Conservation (phyloP, 306 rosid species). For the Sesbania bispinosa region DNA sequence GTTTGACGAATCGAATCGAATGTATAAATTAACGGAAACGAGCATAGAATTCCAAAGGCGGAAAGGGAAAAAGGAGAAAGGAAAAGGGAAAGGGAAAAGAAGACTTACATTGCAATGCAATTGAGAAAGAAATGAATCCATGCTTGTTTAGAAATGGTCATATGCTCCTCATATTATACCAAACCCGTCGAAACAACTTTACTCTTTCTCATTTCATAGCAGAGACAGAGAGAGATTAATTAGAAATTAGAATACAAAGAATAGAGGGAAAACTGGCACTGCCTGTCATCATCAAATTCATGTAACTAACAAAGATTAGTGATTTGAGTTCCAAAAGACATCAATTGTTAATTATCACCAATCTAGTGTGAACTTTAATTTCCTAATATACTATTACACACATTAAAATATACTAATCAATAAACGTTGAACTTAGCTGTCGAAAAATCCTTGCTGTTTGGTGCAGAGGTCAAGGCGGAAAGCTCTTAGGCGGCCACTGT, state of each 20-base stretch:
- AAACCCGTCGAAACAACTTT: slow-evolving; percentile 19
- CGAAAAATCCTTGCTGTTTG: no score
- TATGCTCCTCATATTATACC: background rate
- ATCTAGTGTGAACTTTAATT: no score
- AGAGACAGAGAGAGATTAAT: background rate
- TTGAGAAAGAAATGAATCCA: slow-evolving; percentile 19
- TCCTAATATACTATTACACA: background rate
- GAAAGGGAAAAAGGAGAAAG: background rate
- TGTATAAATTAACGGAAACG: slow-evolving; percentile 30
- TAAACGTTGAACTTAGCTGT: no score
- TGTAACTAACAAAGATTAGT: background rate
- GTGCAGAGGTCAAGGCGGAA: no score
- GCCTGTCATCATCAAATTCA: slow-evolving; percentile 62
- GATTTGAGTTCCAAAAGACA: slow-evolving; percentile 15
- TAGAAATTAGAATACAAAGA: background rate
- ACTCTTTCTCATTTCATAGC: background rate
- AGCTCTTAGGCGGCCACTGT: no score
- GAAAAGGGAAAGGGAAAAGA: slow-evolving; percentile 11
- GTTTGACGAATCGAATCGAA: slow-evolving; percentile 27
- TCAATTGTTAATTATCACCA: background rate
- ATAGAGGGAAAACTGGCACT: slow-evolving; percentile 79
- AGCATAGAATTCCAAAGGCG: slow-evolving; percentile 6
- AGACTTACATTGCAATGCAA: slow-evolving; percentile 39
- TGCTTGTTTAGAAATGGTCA: background rate
- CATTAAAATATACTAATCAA: background rate